These are phyloP conservation scores for Tetramitus jugosus DNA, from an alignment of 208 protist genomes.

Conservation along the genomic window DNA sequence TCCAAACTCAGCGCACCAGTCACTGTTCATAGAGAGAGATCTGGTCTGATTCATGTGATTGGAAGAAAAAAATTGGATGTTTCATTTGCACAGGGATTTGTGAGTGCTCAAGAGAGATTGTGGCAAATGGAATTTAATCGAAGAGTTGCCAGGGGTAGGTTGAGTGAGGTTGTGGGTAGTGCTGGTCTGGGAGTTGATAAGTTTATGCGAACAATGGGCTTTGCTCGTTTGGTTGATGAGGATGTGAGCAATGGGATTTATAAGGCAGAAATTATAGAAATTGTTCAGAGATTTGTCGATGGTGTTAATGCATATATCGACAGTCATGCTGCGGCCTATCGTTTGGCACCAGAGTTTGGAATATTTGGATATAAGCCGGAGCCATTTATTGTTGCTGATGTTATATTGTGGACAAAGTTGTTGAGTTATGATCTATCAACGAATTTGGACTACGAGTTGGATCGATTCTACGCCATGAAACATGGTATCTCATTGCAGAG, in stretches of 20 bases:
- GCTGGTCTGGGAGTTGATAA: neutral
- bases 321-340: neutral
- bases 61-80: neutral
- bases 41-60: too few species aligned
- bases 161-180: neutral
- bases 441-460: neutral
- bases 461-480: neutral
- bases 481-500: neutral
- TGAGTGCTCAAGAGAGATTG: neutral
- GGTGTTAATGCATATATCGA: neutral
- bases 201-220: neutral
- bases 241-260: neutral
- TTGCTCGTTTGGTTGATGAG: neutral
- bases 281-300: neutral
- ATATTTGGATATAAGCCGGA: neutral
- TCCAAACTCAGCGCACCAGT: too few species aligned
- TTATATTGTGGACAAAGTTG: neutral
- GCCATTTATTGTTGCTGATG: neutral
- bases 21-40: too few species aligned
- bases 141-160: neutral
- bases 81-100: constrained; percentile 11
- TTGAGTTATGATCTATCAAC: neutral
- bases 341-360: neutral
- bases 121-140: neutral
- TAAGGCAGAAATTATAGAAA: neutral